Evolutionary conservation across 148 eudicot species (phyloP).

Genomic region (Camellia lanceoleosa): DNA sequence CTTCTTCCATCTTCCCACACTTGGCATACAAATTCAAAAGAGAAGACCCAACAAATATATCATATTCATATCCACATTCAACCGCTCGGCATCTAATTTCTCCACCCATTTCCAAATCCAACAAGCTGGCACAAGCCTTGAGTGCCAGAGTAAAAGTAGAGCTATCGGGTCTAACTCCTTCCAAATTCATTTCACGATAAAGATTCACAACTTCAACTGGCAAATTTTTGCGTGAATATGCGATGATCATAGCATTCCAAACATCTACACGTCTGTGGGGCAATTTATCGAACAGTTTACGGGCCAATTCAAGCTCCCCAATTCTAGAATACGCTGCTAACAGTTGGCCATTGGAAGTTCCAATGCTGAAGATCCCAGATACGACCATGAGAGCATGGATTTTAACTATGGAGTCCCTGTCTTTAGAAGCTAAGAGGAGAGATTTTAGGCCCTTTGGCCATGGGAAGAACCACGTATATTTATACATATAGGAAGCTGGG

Average conservation of each 20-base stretch:
- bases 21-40: conserved; percentile 57
- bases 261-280: conserved; percentile 50
- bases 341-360: conserved; percentile 39
- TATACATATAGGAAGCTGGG: not conserved
- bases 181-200: conserved; percentile 37
- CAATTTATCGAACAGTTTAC: conserved; percentile 55
- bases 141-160: conserved; percentile 65
- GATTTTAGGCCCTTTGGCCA: conserved; percentile 37
- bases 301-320: conserved; percentile 46
- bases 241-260: conserved; percentile 69
- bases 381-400: conserved; percentile 50
- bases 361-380: conserved; percentile 39
- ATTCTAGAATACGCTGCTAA: conserved; percentile 46
- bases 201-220: conserved; percentile 43
- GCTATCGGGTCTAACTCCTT: conserved; percentile 68
- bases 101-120: conserved; percentile 52
- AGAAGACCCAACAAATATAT: conserved; percentile 67
- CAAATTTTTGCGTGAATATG: conserved; percentile 37
- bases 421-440: conserved; percentile 35
- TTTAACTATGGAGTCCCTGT: conserved; percentile 38
- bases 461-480: conserved; percentile 25
- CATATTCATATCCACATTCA: conserved; percentile 53
- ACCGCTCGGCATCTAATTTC: conserved; percentile 46
- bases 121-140: conserved; percentile 60
- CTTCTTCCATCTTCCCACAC: conserved; percentile 60